Evolutionary conservation across 768 basidiomycete genomes (phyloP).

Genomic region (Termitomyces bulborhizus): DNA sequence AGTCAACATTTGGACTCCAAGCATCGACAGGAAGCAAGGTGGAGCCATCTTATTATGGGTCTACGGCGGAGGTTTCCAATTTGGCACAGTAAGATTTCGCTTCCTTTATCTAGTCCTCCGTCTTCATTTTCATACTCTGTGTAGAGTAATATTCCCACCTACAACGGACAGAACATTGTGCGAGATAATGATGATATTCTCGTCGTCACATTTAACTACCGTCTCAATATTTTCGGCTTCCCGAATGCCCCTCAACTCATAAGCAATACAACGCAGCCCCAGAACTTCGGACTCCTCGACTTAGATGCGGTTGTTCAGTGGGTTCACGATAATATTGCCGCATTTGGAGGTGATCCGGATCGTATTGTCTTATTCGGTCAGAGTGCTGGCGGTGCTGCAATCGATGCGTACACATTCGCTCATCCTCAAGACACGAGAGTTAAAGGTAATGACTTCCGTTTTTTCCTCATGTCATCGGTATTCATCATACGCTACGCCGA

Average conservation of each 20-base stretch:
- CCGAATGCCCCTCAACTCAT: conserved; percentile 33
- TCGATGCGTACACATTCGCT: conserved; percentile 28
- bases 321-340: conserved; percentile 42
- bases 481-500: background rate
- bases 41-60: conserved; percentile 33
- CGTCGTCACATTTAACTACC: conserved; percentile 32
- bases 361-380: conserved; percentile 32
- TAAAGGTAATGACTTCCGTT: conserved; percentile 2
- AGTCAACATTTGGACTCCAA: conserved; percentile 34
- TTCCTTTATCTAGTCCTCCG: background rate
- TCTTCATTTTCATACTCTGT: background rate
- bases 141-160: conserved; percentile 25
- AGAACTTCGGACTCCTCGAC: conserved; percentile 35
- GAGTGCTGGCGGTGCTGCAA: conserved; percentile 29
- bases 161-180: conserved; percentile 27
- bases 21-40: conserved; percentile 21
- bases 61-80: conserved; percentile 32
- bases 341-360: conserved; percentile 34
- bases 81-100: conserved; percentile 24
- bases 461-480: too few species aligned
- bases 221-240: conserved; percentile 32
- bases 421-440: conserved; percentile 26
- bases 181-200: conserved; percentile 29
- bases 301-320: conserved; percentile 37
- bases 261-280: conserved; percentile 15